Evolutionary conservation across 2,329 filamentous ascomycete genomes (phyloP).

Genomic region (Dichotomopilus funicola): DNA sequence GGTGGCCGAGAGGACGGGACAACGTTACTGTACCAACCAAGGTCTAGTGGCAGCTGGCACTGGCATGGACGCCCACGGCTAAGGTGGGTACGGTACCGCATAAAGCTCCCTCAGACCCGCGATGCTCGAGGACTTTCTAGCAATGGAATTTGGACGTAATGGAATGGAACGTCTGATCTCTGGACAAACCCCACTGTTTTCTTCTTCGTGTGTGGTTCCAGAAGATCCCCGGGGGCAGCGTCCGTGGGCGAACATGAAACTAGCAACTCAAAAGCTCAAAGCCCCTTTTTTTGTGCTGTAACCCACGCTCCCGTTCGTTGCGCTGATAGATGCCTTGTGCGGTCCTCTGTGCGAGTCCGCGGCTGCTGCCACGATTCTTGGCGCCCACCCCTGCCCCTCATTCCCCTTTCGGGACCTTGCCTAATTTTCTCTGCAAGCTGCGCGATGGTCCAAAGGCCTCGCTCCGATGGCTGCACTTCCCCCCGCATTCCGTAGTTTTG

Average conservation of each 20-base stretch:
- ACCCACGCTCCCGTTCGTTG: not conserved
- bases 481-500: too few relatives aligned
- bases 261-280: not conserved
- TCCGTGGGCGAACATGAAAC: not conserved
- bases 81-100: constrained; percentile 3
- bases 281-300: not conserved
- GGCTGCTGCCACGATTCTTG: constrained; percentile 8
- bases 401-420: not conserved
- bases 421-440: not conserved
- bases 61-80: too few relatives aligned
- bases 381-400: not conserved
- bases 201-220: not conserved
- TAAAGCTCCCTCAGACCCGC: not conserved
- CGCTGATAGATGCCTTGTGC: constrained; percentile 12
- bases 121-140: not conserved
- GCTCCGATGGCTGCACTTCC: too few relatives aligned
- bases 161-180: constrained; percentile 1
- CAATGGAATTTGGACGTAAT: not conserved
- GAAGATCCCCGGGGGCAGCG: not conserved
- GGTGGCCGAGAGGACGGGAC: too few relatives aligned
- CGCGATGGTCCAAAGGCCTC: not conserved
- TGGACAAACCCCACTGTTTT: not conserved
- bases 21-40: too few relatives aligned
- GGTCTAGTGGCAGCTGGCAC: too few relatives aligned
- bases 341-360: constrained; percentile 3